Evolutionary conservation across 2,329 filamentous ascomycete genomes (phyloP), one percentile per base, ranked within the genome.

Genomic region (Epichloe gansuensis): DNA sequence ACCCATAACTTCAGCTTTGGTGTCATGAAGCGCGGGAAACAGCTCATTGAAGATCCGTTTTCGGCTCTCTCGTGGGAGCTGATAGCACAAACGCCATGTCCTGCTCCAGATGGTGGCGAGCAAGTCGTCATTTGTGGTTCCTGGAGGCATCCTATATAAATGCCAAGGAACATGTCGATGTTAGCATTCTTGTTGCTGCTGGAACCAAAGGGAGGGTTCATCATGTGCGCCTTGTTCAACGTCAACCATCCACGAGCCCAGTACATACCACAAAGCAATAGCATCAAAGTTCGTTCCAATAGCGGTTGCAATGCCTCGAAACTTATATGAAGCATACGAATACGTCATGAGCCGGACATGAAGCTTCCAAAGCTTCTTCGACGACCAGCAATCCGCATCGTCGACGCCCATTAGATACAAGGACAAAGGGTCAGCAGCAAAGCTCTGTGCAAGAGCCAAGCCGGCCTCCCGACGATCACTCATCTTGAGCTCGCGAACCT

Each of bases 291-390:
- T 80, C 5, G 82, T 78, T 17, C 88, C 88, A 56, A 87, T 81
- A 52, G 84, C 82, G 46, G 86, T 84, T 52, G 87, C 87, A 54
- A 88, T 68, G 52, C 88, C 88, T 60, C 83, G 83, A 62, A 86
- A 76, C 67, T 81, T 82, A 65, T 90, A 86, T 55, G 86, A 82
- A 54, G 87, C 86, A 48, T 83, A 83, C 60, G 88, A 77, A 68
- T 89, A 91, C 60, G 82, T 83, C 73, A 91, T 80, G 60, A 90
- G 85, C 64, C 85, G 78, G 59, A 86, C 75, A 67, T 93, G 88
- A 46, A 93, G 74, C 58, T 81, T 79, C 83, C 85, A 93, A 64
- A 83, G 84, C 63, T 82, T 73, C 66, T 87, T 80, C 62, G 81
- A 75, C 47, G 80, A 76, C 69, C 78, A 79, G 56, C 75, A 67